Evolutionary conservation across 163 green algal genomes (phyloP), one percentile per base, ranked within the genome.

Genomic region (Chloromonas sp.): DNA sequence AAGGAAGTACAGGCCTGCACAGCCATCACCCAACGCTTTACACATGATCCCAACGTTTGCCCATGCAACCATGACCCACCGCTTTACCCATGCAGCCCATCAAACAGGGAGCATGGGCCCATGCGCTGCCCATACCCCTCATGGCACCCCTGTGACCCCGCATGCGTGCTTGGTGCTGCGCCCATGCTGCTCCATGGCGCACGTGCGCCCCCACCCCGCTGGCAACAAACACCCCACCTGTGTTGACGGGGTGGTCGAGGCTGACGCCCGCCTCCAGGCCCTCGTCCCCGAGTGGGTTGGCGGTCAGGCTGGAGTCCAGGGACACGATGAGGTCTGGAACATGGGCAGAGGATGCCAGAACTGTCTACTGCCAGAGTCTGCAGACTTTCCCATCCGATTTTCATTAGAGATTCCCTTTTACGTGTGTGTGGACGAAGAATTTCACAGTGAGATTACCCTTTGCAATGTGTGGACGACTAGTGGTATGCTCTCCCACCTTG

Each of bases 191-290:
- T 36, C 36, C 36, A 36, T 36, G 36, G 36, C 36, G 36, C 36
- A 36, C 36, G 36, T 36, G 76, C 14, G 59, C 11, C 36, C 15
- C 78, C 78, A 82, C 60, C 3, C 13, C 60, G 1, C 78, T 82
- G 58, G 2, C 78, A 36, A 14, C 78, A 8, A 61, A 14, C 78
- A 15, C 36, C 78, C 2, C 82, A 90, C 87, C 87, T 81, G 87
- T 90, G 84, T 90, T 90, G 83, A 90, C 88, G 82, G 88, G 88
- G 79, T 90, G 87, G 71, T 83, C 79, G 11, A 86, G 70, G 11
- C 70, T 87, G 82, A 90, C 61, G 70, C 87, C 87, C 79, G 70
- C 11, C 78, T 90, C 87, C 36, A 84, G 87, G 0, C 87, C 87
- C 3, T 86, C 84, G 61, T 90, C 87, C 1, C 87, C 87, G 14